Base-by-base conservation (phyloP, 148 eudicot species). In the Selenicereus undatus region DNA sequence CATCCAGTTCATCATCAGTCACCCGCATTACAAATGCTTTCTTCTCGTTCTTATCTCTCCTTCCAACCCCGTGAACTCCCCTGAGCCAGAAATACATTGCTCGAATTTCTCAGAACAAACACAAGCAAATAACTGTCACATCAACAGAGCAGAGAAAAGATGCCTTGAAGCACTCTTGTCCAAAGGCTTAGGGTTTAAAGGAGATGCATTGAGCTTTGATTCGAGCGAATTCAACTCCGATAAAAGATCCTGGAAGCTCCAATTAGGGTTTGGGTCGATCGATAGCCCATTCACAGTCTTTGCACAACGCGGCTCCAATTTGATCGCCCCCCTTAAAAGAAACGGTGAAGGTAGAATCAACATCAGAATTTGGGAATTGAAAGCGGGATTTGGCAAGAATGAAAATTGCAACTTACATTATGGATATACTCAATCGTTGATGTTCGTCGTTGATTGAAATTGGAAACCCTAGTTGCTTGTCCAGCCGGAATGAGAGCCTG, bases 191-290 rank as follows among this genome's bases (percentile, higher is more conserved):
- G 89, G 84, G 50, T 79, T 76, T 42, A 78, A 39, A 70, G 90
- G 78, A 74, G 87, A 73, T 4, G 52, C 68, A 75, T 62, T 84
- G 6, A 89, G 86, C 83, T 86, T 91, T 10, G 89, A 71, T 71
- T 93, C 92, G 36, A 94, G 82, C 11, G 90, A 82, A 79, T 81
- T 83, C 56, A 93, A 82, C 87, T 95, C 97, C 1, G 85, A 78
- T 64, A 91, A 76, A 48, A 95, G 89, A 66, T 80, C 77, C 54
- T 90, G 88, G 45, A 95, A 88, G 80, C 87, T 91, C 98, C 98
- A 93, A 85, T 89, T 91, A 3, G 95, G 95, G 71, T 93, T 89
- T 1, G 98, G 98, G 70, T 95, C 97, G 43, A 89, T 82, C 3
- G 88, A 81, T 45, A 93, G 39, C 11, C 91, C 92, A 32, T 88